These are phyloP conservation scores for Elsinoe ampelina DNA, from an alignment of 2,329 filamentous ascomycete genomes.

Conservation along the genomic window DNA sequence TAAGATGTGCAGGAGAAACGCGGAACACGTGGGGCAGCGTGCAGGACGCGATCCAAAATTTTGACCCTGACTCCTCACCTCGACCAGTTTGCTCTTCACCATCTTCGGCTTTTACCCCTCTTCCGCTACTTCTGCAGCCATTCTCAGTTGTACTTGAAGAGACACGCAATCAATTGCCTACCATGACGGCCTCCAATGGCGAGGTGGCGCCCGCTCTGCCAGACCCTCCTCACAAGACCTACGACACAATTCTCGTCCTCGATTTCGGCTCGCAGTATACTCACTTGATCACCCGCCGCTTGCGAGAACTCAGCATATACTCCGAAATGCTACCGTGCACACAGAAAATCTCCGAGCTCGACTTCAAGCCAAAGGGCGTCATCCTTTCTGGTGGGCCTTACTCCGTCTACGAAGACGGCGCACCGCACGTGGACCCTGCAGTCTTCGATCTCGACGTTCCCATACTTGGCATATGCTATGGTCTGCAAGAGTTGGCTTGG, in stretches of 20 bases:
- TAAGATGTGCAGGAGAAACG: neutral
- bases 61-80: neutral
- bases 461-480: conserved; percentile 55
- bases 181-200: conserved; percentile 22
- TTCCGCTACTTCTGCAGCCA: neutral
- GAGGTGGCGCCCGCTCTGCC: conserved; percentile 29
- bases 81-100: neutral
- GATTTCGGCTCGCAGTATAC: conserved; percentile 66
- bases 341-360: conserved; percentile 65
- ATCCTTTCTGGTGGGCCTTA: conserved; percentile 65
- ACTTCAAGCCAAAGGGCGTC: conserved; percentile 74
- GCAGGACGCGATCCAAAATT: neutral
- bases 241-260: conserved; percentile 61
- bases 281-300: conserved; percentile 64
- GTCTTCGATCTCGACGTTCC: conserved; percentile 66
- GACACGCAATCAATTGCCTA: neutral
- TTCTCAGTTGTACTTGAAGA: neutral
- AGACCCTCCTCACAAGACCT: conserved; percentile 40
- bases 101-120: neutral
- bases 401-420: conserved; percentile 71
- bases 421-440: conserved; percentile 72
- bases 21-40: conserved; percentile 10
- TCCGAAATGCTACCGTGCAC: conserved; percentile 84
- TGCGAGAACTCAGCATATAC: conserved; percentile 73
- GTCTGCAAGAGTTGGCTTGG: conserved; percentile 65